Base-by-base conservation (phyloP, 2,329 filamentous ascomycete species). In the Cryphonectria naterciae region DNA sequence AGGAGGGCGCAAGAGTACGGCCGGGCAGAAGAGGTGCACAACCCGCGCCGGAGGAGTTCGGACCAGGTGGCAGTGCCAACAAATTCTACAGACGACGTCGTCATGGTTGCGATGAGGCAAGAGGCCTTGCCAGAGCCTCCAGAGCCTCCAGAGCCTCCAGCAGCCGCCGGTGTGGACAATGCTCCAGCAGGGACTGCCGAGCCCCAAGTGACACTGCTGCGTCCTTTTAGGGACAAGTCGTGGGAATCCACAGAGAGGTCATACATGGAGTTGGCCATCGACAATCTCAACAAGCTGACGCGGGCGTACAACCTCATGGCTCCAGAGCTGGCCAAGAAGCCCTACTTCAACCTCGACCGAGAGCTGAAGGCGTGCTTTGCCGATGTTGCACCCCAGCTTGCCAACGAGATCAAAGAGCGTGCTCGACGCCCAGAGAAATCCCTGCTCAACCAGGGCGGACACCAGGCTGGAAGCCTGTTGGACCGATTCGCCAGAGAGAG, bases 291-390 rank as follows among this genome's bases (percentile, higher is more conserved):
- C 80, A 81, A 83, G 41, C 85, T 97, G 65, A 92, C 94, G 10
- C 89, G 96, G 37, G 93, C 93, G 19, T 99, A 99, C 84, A 98
- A 98, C 76, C 88, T 98, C 3, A 95, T 97, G 90, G 95, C 96
- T 0, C 96, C 96, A 0, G 91, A 94, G 68, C 86, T 97, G 1
- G 95, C 95, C 2, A 97, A 96, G 81, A 97, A 97, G 80, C 93
- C 95, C 0, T 98, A 98, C 80, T 94, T 94, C 77, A 91, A 86
- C 2, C 88, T 98, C 10, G 89, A 94, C 61, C 89, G 95, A 65
- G 96, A 99, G 81, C 85, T 98, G 22, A 86, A 86, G 41, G 85
- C 88, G 2, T 98, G 95, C 79, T 98, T 91, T 77, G 92, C 94
- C 0, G 95, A 97, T 72, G 91, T 97, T 1, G 95, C 95, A 8